These are phyloP conservation scores for Cinnamomum micranthum DNA, from an alignment of 164 flowering plant genomes.

Conservation along the genomic window DNA sequence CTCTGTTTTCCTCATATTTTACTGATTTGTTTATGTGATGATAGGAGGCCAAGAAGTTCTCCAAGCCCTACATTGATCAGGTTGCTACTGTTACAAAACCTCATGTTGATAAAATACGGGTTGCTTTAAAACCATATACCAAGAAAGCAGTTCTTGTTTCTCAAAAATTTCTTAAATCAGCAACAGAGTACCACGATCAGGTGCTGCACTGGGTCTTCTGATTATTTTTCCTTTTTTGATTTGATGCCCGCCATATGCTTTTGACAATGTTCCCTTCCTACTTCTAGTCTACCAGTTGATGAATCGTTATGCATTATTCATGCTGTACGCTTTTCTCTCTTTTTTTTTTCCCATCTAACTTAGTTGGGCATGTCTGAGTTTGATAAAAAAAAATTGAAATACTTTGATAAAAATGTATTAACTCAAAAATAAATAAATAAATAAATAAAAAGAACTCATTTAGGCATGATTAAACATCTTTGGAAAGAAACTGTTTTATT, in stretches of 20 bases:
- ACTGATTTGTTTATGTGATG: slow-evolving; percentile 8
- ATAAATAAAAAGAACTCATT: no score
- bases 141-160: slow-evolving; percentile 45
- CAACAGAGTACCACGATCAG: slow-evolving; percentile 66
- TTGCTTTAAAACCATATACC: slow-evolving; percentile 69
- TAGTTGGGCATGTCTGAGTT: neutral
- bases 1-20: neutral
- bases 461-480: no score
- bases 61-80: slow-evolving; percentile 75
- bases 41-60: slow-evolving; percentile 71
- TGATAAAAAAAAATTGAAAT: neutral
- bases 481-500: neutral
- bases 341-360: neutral
- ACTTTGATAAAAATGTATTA: neutral
- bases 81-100: slow-evolving; percentile 61
- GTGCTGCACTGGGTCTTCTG: slow-evolving; percentile 23
- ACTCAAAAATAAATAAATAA: no score
- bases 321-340: neutral
- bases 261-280: neutral
- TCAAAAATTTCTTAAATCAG: slow-evolving; percentile 60
- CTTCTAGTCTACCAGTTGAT: neutral
- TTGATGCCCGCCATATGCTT: no score
- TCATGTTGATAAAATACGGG: slow-evolving; percentile 64
- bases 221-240: neutral
- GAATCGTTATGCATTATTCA: neutral